Percentiles rank a stretch among this genome's conserved stretches.
phyloP scores from a whole-genome alignment of 768 basidiomycete species.

The Tylopilus rubrobrunneus region DNA sequence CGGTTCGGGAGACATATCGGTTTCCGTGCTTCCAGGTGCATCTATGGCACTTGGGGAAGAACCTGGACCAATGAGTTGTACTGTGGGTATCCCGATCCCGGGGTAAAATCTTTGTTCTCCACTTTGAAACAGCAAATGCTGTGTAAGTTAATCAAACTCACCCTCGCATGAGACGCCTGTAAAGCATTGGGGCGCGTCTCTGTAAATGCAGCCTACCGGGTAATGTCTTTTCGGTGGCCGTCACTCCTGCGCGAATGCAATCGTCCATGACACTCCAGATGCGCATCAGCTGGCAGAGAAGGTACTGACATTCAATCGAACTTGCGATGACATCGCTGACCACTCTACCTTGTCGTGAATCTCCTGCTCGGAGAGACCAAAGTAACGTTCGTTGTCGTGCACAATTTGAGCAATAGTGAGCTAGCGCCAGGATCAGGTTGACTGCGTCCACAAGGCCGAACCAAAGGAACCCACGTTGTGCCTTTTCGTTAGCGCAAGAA shows the following conservation, averaged over 20 bases:
- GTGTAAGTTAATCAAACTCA: conserved; percentile 27
- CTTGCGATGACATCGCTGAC: background rate
- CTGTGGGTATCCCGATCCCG: conserved; percentile 36
- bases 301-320: background rate
- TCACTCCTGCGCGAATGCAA: conserved; percentile 84
- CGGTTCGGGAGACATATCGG: background rate
- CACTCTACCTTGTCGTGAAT: conserved; percentile 62
- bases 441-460: background rate
- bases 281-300: conserved; percentile 46
- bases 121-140: conserved; percentile 2
- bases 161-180: conserved; percentile 89
- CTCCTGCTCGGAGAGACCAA: conserved; percentile 71
- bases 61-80: conserved; percentile 35
- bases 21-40: conserved; percentile 15
- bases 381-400: conserved; percentile 85
- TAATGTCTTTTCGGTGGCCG: conserved; percentile 70
- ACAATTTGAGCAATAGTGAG: conserved; percentile 93
- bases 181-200: conserved; percentile 84
- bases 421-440: conserved; percentile 37
- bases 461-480: conserved; percentile 63
- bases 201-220: conserved; percentile 82
- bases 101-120: conserved; percentile 45
- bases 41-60: conserved; percentile 20
- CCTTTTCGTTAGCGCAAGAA: conserved; percentile 70
- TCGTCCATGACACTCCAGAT: conserved; percentile 94